Evolutionary conservation across 2,329 filamentous ascomycete genomes (phyloP).

Genomic region (Seiridium cupressi): DNA sequence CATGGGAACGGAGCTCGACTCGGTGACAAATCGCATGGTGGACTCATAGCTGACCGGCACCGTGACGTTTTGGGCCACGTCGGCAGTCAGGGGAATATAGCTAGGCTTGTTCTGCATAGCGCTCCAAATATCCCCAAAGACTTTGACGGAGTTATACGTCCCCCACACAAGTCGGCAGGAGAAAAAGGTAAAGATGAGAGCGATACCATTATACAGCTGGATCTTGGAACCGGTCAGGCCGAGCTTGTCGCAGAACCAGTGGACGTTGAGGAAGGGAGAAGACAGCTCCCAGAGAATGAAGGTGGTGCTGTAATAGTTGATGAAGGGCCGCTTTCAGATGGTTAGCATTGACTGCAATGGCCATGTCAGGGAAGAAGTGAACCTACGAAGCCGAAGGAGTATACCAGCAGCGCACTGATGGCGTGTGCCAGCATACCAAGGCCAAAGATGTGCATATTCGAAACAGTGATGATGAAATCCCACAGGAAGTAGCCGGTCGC

Average conservation of each 20-base stretch:
- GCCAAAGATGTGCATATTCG: constrained; percentile 71
- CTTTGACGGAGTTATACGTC: constrained; percentile 66
- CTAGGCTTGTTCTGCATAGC: constrained; percentile 46
- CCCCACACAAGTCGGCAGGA: constrained; percentile 76
- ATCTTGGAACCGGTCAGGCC: constrained; percentile 71
- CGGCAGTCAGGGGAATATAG: constrained; percentile 29
- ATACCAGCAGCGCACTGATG: constrained; percentile 70
- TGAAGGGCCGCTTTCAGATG: constrained; percentile 66
- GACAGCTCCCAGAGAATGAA: constrained; percentile 90
- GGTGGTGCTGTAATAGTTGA: constrained; percentile 77
- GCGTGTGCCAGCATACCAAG: constrained; percentile 77
- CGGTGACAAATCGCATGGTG: constrained; percentile 49
- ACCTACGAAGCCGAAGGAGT: constrained; percentile 77
- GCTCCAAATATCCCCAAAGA: constrained; percentile 68
- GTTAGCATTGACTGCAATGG: constrained; percentile 8
- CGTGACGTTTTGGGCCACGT: constrained; percentile 26
- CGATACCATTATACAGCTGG: constrained; percentile 76
- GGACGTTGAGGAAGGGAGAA: constrained; percentile 80
- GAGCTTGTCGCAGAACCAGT: constrained; percentile 91
- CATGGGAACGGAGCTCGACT: constrained; percentile 54
- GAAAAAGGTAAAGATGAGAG: constrained; percentile 73
- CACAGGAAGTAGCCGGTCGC: constrained; percentile 82
- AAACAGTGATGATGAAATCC: constrained; percentile 70
- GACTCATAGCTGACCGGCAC: constrained; percentile 36
- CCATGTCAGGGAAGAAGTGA: not conserved